Base-by-base conservation (phyloP, 2,329 filamentous ascomycete genomes). In the Colletotrichum lentis region DNA sequence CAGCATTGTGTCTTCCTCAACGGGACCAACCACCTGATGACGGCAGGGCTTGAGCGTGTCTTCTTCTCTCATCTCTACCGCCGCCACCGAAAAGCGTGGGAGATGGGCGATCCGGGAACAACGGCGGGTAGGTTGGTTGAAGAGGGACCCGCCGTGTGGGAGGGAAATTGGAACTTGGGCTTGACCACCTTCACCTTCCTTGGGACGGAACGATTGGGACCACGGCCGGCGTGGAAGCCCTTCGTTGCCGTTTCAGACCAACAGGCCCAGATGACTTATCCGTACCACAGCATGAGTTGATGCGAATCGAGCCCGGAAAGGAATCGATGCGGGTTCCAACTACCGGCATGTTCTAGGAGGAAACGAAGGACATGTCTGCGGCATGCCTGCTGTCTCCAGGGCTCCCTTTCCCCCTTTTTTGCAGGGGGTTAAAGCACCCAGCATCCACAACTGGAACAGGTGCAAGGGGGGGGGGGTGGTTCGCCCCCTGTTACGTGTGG, bases 21-120 rank as follows among this genome's bases (percentile, higher is more conserved):
- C 43, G 39, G 31, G n/a, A 10, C 55, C 35, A 41, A 27, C 20
- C 7, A 31, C 27, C 27, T 31, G 27, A 10, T 35, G 64, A 57
- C 52, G 46, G 10, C 41, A n/a, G 53, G 46, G 60, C 54, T 58
- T 54, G 39, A 62, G 43, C 49, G 31, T 24, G 43, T 44, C 22
- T 47, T 58, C 18, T 7, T 39, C 50, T n/a, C 16, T 8, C 27
- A 31, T 31, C 27, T 31, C 27, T 31, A 24, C 46, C 5, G 20
- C n/a, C 49, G 27, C 27, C 16, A 14, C 14, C 22, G 24, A 20
- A 53, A 37, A 37, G 49, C 43, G n/a, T 55, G 37, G 27, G 31
- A 60, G 55, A 49, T 20, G 47, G 47, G 44, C 65, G 62, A 68
- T 56, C 65, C 43, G 55, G 65, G 65, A 64, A 50, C 65, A 59